A percentile compares a stretch with the other conserved stretches of the same genome.
Conservation (phyloP, 2,329 filamentous ascomycete species). For the Colletotrichum sidae region DNA sequence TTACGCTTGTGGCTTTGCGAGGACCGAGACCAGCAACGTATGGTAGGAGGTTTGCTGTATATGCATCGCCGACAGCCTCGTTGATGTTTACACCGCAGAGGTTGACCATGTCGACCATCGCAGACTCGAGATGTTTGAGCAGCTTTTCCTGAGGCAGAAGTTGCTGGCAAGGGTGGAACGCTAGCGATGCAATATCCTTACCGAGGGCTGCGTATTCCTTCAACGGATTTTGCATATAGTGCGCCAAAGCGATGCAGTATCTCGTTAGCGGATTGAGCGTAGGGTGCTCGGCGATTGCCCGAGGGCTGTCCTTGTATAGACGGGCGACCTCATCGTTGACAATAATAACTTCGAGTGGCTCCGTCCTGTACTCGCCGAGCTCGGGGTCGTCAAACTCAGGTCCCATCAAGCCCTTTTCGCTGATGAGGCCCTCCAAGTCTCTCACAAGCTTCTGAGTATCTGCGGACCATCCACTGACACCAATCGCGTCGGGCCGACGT, state of each 20-base stretch:
- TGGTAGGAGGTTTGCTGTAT: slow-evolving; percentile 87
- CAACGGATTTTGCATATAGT: slow-evolving; percentile 94
- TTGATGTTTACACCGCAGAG: slow-evolving; percentile 96
- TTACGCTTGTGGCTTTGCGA: slow-evolving; percentile 82
- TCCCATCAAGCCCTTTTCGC: slow-evolving; percentile 80
- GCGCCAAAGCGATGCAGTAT: slow-evolving; percentile 90
- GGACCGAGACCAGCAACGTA: slow-evolving; percentile 93
- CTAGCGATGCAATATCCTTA: slow-evolving; percentile 86
- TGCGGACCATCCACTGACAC: slow-evolving; percentile 87
- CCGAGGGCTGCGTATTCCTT: slow-evolving; percentile 96
- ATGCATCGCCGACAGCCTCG: slow-evolving; percentile 83
- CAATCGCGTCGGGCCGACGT: slow-evolving; percentile 89
- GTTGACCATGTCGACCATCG: slow-evolving; percentile 98
- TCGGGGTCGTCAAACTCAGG: slow-evolving; percentile 85
- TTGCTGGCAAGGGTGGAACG: slow-evolving; percentile 91
- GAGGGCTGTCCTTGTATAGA: slow-evolving; percentile 90
- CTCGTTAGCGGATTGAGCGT: slow-evolving; percentile 81
- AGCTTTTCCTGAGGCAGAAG: slow-evolving; percentile 90
- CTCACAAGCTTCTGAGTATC: slow-evolving; percentile 87
- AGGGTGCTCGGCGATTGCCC: slow-evolving; percentile 84
- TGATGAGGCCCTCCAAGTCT: slow-evolving; percentile 82
- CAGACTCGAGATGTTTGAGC: slow-evolving; percentile 87
- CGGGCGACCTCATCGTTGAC: slow-evolving; percentile 98
- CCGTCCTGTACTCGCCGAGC: slow-evolving; percentile 79
- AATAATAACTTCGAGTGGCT: slow-evolving; percentile 87